These are phyloP conservation scores for Talaromyces sp. DNA, from an alignment of 2,329 filamentous ascomycete genomes.

Conservation along the genomic window DNA sequence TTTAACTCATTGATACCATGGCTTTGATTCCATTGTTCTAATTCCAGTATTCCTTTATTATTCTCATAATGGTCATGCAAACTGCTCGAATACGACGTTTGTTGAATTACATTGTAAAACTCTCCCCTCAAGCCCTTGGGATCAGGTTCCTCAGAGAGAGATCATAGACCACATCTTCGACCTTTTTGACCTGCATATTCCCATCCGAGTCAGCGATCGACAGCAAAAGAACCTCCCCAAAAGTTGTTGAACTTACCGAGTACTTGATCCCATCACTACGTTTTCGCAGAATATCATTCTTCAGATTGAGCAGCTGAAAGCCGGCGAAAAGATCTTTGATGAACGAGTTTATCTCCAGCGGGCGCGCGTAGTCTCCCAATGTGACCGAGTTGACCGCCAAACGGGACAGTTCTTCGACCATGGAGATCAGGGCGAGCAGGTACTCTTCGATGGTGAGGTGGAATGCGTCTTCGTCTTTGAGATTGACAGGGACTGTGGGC, in stretches of 20 bases:
- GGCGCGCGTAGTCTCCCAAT: conserved; percentile 77
- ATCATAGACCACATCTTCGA: conserved; percentile 97
- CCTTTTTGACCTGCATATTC: conserved; percentile 71
- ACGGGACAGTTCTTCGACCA: conserved; percentile 85
- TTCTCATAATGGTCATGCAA: background rate
- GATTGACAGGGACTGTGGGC: conserved; percentile 73
- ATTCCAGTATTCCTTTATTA: background rate
- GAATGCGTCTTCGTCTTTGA: conserved; percentile 84
- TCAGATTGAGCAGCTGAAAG: conserved; percentile 94
- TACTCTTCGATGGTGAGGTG: conserved; percentile 98
- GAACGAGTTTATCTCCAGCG: conserved; percentile 81
- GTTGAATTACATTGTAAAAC: background rate
- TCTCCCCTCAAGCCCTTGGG: conserved; percentile 38
- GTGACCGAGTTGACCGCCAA: conserved; percentile 94
- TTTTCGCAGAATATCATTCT: conserved; percentile 87
- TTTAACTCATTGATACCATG: background rate
- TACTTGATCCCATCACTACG: conserved; percentile 94
- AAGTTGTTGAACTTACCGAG: conserved; percentile 44
- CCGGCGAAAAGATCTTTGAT: conserved; percentile 93
- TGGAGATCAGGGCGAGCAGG: conserved; percentile 75
- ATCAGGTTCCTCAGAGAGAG: conserved; percentile 79
- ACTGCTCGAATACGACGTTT: background rate
- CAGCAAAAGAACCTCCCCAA: background rate
- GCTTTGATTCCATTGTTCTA: background rate
- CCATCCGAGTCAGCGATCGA: background rate